Evolutionary conservation across 2,329 filamentous ascomycete species (phyloP).

Genomic region (Celoporthe dispersa): DNA sequence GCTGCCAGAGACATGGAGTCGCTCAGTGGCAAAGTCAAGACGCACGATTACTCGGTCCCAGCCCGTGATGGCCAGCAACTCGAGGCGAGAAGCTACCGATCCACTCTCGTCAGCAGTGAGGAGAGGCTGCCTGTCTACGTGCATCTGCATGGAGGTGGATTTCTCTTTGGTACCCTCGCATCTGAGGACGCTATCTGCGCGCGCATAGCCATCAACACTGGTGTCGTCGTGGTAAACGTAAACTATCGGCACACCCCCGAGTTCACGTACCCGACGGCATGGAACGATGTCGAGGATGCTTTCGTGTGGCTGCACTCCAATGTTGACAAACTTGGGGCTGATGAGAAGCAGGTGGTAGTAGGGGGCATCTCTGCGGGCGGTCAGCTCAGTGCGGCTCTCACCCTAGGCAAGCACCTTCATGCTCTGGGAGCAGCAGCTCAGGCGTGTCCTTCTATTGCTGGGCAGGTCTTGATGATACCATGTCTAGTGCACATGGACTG

Average conservation of each 20-base stretch:
- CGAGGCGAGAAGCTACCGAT: constrained; percentile 52
- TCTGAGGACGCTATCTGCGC: constrained; percentile 59
- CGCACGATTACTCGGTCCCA: constrained; percentile 43
- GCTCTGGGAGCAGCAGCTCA: constrained; percentile 31
- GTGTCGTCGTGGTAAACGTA: constrained; percentile 55
- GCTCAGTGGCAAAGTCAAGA: constrained; percentile 37
- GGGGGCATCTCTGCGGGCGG: constrained; percentile 51
- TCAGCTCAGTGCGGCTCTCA: constrained; percentile 40
- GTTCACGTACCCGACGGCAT: constrained; percentile 54
- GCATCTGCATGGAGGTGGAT: constrained; percentile 61
- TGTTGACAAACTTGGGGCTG: constrained; percentile 43
- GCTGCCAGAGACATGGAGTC: constrained; percentile 20
- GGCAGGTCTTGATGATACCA: constrained; percentile 57
- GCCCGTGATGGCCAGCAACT: constrained; percentile 50
- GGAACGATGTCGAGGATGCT: constrained; percentile 57
- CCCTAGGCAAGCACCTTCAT: constrained; percentile 42
- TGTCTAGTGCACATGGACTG: constrained; percentile 42
- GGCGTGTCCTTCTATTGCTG: constrained; percentile 43
- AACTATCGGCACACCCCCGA: constrained; percentile 65
- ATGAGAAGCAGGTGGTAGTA: constrained; percentile 43
- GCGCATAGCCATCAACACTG: constrained; percentile 47
- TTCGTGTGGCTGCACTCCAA: constrained; percentile 58
- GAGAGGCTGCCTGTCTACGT: constrained; percentile 53
- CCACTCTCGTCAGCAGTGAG: constrained; percentile 37
- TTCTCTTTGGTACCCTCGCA: constrained; percentile 56